Conservation (phyloP, 305 asterid species). For the Striga hermonthica region DNA sequence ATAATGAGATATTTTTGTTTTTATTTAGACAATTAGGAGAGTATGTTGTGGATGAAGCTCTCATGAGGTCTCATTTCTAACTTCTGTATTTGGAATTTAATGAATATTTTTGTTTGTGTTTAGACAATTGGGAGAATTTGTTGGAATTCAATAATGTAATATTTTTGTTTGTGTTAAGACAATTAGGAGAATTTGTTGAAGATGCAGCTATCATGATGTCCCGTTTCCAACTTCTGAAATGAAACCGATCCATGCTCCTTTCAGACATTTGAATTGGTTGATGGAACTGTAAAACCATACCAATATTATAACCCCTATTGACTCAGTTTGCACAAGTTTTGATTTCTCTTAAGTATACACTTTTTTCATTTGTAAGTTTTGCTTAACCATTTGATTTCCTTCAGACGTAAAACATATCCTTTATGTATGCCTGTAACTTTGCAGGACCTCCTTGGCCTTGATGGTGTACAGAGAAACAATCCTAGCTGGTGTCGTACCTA, state of each 20-base stretch:
- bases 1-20: not conserved
- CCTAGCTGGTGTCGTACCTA: conserved; percentile 67
- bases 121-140: too few relatives aligned
- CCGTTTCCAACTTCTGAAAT: conserved; percentile 18
- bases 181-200: not conserved
- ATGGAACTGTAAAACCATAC: conserved; percentile 11
- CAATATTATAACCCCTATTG: not conserved
- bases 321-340: conserved; percentile 18
- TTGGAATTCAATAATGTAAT: too few relatives aligned
- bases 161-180: not conserved
- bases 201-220: conserved; percentile 15
- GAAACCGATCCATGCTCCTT: conserved; percentile 23
- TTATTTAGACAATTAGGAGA: conserved; percentile 10
- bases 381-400: not conserved
- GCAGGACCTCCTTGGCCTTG: conserved; percentile 93
- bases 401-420: conserved; percentile 21
- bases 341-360: conserved; percentile 26
- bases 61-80: conserved; percentile 19
- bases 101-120: too few relatives aligned
- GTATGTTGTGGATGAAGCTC: not conserved
- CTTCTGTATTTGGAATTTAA: not conserved
- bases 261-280: conserved; percentile 20
- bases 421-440: conserved; percentile 34
- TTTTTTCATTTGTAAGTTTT: conserved; percentile 13
- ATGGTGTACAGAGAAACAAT: conserved; percentile 85